phyloP scores from a whole-genome alignment of 768 basidiomycete genomes.

The Tubosaeta sp. region DNA sequence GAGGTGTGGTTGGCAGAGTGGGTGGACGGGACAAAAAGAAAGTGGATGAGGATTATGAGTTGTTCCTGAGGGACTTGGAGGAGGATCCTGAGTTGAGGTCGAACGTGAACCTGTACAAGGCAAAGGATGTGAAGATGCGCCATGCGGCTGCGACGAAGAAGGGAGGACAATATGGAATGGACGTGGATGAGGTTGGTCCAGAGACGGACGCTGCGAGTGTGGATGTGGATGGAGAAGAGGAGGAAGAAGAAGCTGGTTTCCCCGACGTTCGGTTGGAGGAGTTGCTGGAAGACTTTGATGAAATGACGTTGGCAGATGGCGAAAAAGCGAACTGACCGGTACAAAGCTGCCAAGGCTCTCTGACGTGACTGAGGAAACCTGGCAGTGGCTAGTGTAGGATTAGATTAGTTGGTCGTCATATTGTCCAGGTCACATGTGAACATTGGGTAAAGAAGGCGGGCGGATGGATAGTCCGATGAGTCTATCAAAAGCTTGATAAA shows the following conservation, averaged over 20 bases:
- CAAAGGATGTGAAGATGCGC: constrained; percentile 49
- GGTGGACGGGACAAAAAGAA: constrained; percentile 89
- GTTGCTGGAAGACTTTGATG: constrained; percentile 87
- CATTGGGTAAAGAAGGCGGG: too few relatives aligned
- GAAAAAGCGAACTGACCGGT: constrained; percentile 18
- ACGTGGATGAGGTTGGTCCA: constrained; percentile 51
- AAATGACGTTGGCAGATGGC: constrained; percentile 67
- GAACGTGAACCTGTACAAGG: constrained; percentile 84
- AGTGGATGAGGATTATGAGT: constrained; percentile 95
- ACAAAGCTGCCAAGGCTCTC: too few relatives aligned
- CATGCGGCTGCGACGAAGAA: constrained; percentile 31
- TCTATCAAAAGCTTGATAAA: too few relatives aligned
- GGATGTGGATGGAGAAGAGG: constrained; percentile 36
- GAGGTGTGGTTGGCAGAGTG: constrained; percentile 86
- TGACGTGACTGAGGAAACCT: too few relatives aligned
- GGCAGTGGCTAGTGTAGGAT: too few relatives aligned
- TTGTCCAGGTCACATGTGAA: too few relatives aligned
- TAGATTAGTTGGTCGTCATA: too few relatives aligned
- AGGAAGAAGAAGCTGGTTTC: constrained; percentile 79
- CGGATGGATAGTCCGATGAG: too few relatives aligned
- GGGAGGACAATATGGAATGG: constrained; percentile 46
- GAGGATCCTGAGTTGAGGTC: constrained; percentile 91
- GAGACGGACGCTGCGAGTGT: constrained; percentile 20
- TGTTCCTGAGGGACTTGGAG: constrained; percentile 90
- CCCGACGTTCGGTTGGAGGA: constrained; percentile 83